phyloP scores from a whole-genome alignment of 2,329 filamentous ascomycete genomes.

The Trichoderma lentiforme region DNA sequence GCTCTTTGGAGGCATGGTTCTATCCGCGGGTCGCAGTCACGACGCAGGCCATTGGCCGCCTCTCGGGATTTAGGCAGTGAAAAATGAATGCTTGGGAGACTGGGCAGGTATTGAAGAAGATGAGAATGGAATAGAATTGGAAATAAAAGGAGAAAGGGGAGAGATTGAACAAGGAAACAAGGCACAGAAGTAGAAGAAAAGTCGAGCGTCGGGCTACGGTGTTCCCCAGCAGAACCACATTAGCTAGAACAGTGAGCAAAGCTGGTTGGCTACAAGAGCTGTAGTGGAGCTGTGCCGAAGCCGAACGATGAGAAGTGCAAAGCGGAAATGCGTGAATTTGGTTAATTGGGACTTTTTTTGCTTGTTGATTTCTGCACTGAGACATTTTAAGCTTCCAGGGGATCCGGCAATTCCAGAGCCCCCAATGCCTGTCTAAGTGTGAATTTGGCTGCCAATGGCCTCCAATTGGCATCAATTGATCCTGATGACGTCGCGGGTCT shows the following conservation, averaged over 20 bases:
- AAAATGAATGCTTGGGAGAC: not conserved
- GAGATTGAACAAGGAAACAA: not conserved
- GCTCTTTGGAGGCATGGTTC: constrained; percentile 28
- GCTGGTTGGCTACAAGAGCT: constrained; percentile 6
- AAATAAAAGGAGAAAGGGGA: not conserved
- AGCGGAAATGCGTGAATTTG: not conserved
- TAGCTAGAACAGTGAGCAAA: constrained; percentile 2
- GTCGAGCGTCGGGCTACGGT: constrained; percentile 9
- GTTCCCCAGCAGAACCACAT: constrained; percentile 13
- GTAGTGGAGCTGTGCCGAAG: constrained; percentile 12
- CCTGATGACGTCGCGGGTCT: not conserved
- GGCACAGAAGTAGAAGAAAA: not conserved
- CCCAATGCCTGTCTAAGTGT: too few relatives aligned
- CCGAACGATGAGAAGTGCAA: not conserved
- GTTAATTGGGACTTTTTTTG: not conserved
- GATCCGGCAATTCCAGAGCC: constrained; percentile 2
- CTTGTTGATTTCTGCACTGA: not conserved
- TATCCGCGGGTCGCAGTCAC: constrained; percentile 15
- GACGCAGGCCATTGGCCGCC: constrained; percentile 18
- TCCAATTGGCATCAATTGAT: not conserved
- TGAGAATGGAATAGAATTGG: not conserved
- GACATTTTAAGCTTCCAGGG: constrained; percentile 11
- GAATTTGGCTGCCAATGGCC: not conserved
- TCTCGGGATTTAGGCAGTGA: not conserved
- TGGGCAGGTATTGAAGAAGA: not conserved